Evolutionary conservation across 129 eudicot genomes (phyloP).

Genomic region (Pittosporum tobira): DNA sequence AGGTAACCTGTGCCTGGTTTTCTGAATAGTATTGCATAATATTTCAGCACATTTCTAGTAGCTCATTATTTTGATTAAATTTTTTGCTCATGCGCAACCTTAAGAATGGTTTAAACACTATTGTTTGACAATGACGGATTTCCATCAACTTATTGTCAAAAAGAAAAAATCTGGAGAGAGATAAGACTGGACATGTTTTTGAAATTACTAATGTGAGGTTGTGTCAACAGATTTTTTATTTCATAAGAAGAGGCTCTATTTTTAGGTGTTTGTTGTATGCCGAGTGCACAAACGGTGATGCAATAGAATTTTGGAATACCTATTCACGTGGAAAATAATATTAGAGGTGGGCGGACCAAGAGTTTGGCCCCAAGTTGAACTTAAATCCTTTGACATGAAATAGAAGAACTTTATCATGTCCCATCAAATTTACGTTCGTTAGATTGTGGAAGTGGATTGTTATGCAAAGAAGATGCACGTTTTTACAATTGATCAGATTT

Average conservation of each 20-base stretch:
- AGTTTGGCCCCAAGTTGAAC: background rate
- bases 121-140: background rate
- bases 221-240: background rate
- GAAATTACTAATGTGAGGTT: background rate
- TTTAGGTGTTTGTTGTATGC: background rate
- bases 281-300: too few relatives aligned
- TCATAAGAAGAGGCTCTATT: background rate
- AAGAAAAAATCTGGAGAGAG: background rate
- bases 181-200: background rate
- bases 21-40: background rate
- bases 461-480: too few relatives aligned
- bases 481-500: too few relatives aligned
- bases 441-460: too few relatives aligned
- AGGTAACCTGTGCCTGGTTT: slow-evolving; percentile 31
- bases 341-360: background rate
- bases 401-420: too few relatives aligned
- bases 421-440: too few relatives aligned
- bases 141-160: background rate
- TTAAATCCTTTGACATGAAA: background rate
- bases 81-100: background rate
- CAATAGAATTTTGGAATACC: too few relatives aligned
- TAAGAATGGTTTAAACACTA: background rate
- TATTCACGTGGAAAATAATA: background rate
- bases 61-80: background rate
- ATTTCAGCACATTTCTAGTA: background rate